Conservation (phyloP, 1,139 yeast genomes). For the Geotrichum fermentans region DNA sequence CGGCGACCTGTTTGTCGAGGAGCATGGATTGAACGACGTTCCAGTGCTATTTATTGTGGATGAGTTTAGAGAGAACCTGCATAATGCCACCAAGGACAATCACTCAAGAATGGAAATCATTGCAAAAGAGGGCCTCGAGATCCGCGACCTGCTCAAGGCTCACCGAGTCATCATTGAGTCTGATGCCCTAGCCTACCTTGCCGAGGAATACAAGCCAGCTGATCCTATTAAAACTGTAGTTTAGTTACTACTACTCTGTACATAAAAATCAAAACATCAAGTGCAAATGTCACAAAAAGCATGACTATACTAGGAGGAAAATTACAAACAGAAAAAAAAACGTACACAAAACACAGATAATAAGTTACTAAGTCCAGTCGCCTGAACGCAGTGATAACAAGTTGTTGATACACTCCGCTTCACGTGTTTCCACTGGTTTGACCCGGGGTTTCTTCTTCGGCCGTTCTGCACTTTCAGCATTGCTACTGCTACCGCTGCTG, state of each 20-base stretch:
- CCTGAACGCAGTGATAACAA: constrained; percentile 18
- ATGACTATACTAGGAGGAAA: too few species aligned
- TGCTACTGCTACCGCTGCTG: neutral
- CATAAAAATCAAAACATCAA: neutral
- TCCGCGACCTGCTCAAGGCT: constrained; percentile 79
- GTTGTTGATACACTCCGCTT: constrained; percentile 20
- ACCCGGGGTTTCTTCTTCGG: neutral
- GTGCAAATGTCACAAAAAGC: neutral
- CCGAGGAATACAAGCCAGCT: constrained; percentile 23
- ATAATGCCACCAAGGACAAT: constrained; percentile 47
- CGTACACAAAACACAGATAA: neutral
- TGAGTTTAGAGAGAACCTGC: constrained; percentile 49
- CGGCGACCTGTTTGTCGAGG: constrained; percentile 50
- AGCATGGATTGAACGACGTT: constrained; percentile 41
- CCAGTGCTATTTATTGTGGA: constrained; percentile 66
- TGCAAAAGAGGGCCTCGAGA: constrained; percentile 74
- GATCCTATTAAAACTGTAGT: constrained; percentile 19
- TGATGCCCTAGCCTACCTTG: constrained; percentile 57
- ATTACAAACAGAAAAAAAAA: neutral
- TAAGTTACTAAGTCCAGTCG: constrained; percentile 13
- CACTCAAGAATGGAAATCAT: constrained; percentile 58
- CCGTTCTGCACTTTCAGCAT: neutral
- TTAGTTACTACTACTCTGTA: neutral
- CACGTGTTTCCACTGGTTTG: constrained; percentile 13
- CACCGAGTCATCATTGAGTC: constrained; percentile 70